Base-by-base conservation (phyloP, 202 grass and related monocot species). In the Setaria viridis region DNA sequence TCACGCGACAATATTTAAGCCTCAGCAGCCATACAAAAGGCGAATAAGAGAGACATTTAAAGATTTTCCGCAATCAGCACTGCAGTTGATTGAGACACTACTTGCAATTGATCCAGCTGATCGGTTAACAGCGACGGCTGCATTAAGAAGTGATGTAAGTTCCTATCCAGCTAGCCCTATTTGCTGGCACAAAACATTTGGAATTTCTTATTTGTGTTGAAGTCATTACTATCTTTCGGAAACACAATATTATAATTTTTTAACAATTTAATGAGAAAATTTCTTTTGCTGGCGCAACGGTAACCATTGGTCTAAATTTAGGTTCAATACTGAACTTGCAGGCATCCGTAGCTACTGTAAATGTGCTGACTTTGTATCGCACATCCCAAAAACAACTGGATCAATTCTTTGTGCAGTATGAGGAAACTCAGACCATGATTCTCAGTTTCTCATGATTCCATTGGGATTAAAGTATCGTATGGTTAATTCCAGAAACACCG, bases 1-100 rank as follows among this genome's bases (percentile, higher is more conserved):
- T 69, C 91, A 94, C 79, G 91, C 91, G 45, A 97, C 91, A 4
- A 97, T 97, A 85, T 97, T 97, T 90, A 97, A 97, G 83, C 91
- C 94, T 74, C 94, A 97, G 70, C 94, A 94, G 56, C 92, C 94
- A 63, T 97, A 97, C 85, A 97, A 91, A 79, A 87, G 94, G 68
- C 71, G 87, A 77, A 89, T 97, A 85, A 67, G 84, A 58, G 89
- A 97, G 63, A 94, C 90, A 21, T 97, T 94, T 70, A 92, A 97
- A 89, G 90, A 94, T 72, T 97, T 97, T 86, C 92, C 94, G 17
- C 92, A 91, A 45, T 91, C 92, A 77, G 91, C 94, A 80, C 59
- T 94, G 83, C 87, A 86, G 33, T 94, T 97, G 81, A 94, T 94
- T 58, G 94, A 97, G 86, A 94, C 83, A 82, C 80, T 97, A 53